Conservation (phyloP, 306 rosid genomes). For the Acacia acuminata region DNA sequence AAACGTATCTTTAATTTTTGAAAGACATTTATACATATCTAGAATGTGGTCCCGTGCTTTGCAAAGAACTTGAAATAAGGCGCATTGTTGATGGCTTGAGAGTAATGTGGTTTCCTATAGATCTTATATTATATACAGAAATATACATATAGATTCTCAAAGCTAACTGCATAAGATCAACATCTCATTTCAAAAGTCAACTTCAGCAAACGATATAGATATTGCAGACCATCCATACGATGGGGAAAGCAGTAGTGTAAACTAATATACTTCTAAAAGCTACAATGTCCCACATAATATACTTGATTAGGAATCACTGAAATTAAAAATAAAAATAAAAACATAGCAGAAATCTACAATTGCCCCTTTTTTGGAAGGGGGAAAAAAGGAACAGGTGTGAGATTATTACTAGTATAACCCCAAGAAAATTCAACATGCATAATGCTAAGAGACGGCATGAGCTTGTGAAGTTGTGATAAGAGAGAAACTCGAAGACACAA, state of each 20-base stretch:
- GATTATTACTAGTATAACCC: background rate
- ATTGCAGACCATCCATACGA: background rate
- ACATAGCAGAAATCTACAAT: background rate
- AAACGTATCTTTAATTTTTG: background rate
- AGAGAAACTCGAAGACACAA: background rate
- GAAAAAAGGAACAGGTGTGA: background rate
- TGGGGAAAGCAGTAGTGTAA: background rate
- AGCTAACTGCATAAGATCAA: background rate
- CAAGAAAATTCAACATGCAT: background rate
- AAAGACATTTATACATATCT: background rate
- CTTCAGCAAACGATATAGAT: background rate
- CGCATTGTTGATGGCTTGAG: background rate
- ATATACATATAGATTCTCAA: background rate
- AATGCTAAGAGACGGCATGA: background rate
- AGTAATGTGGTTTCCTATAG: background rate
- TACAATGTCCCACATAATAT: background rate
- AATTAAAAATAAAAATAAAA: background rate
- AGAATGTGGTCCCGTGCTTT: background rate
- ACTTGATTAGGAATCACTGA: background rate
- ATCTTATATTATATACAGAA: background rate
- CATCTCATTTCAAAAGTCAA: conserved; percentile 13
- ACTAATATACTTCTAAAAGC: background rate
- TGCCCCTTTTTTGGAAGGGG: background rate
- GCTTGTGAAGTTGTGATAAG: background rate
- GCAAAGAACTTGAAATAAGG: background rate